A percentile compares a stretch with the other conserved stretches of the same genome.
These are phyloP conservation scores for Botrytis paeoniae DNA, from an alignment of 2,329 filamentous ascomycete species.

Conservation along the genomic window DNA sequence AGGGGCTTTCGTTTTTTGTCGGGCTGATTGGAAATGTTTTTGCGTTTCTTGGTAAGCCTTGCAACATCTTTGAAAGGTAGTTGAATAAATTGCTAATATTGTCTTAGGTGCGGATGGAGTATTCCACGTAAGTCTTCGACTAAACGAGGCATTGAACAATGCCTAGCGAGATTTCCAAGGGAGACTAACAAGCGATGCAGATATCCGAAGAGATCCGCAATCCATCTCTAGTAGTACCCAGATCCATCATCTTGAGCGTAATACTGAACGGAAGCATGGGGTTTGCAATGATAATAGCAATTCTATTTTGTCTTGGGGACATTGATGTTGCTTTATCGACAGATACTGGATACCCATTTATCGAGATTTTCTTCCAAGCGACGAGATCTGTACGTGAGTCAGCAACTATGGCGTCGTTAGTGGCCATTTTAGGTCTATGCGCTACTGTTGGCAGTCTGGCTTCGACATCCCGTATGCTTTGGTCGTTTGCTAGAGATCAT, in stretches of 20 bases:
- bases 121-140: conserved; percentile 7
- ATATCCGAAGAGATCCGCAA: conserved; percentile 23
- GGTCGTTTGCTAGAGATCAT: conserved; percentile 45
- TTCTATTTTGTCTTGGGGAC: conserved; percentile 39
- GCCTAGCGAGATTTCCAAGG: not conserved
- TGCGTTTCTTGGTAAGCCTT: conserved; percentile 15
- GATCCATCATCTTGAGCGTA: conserved; percentile 44
- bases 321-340: conserved; percentile 39
- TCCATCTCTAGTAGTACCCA: conserved; percentile 14
- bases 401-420: conserved; percentile 46
- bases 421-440: conserved; percentile 41
- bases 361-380: conserved; percentile 51
- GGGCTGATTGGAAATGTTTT: conserved; percentile 38
- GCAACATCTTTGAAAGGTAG: not conserved
- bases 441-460: conserved; percentile 40
- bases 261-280: conserved; percentile 48
- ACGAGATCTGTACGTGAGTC: conserved; percentile 45
- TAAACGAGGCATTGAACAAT: not conserved
- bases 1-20: conserved; percentile 39
- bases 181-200: not conserved
- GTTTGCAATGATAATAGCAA: conserved; percentile 40
- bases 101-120: conserved; percentile 16
- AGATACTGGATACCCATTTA: conserved; percentile 45
- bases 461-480: conserved; percentile 41
- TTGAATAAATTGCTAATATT: not conserved